Evolutionary conservation across 805 yeast species (phyloP).

Genomic region (Limtongia smithiae): DNA sequence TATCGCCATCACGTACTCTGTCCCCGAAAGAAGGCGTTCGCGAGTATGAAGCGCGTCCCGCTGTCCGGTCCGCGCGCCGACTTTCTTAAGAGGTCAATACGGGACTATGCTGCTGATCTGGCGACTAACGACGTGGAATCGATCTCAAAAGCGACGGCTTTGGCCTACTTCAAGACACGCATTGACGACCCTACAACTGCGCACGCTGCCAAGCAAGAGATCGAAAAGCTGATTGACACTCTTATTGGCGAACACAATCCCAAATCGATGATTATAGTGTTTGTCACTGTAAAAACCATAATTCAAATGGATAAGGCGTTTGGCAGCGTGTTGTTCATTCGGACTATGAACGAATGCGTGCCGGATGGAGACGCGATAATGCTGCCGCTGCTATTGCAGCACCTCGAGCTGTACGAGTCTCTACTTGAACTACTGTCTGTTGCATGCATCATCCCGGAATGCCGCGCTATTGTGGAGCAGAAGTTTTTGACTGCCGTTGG

Average conservation of each 20-base stretch:
- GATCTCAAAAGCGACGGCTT: too few species aligned
- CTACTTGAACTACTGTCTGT: conserved; percentile 37
- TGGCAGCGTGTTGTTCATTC: conserved; percentile 32
- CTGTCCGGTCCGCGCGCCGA: too few species aligned
- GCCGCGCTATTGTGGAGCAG: conserved; percentile 33
- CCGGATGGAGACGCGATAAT: conserved; percentile 19
- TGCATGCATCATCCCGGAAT: conserved; percentile 36
- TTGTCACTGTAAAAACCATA: conserved; percentile 32
- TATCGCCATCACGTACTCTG: too few species aligned
- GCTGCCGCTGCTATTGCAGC: conserved; percentile 19
- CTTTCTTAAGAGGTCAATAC: too few species aligned
- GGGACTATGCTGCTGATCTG: too few species aligned
- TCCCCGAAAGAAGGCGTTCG: too few species aligned
- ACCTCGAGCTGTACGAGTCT: conserved; percentile 27
- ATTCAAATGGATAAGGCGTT: conserved; percentile 33
- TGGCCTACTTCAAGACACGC: too few species aligned
- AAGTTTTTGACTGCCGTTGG: conserved; percentile 30
- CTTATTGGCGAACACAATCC: conserved; percentile 11
- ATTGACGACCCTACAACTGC: too few species aligned
- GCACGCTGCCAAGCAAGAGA: conserved; percentile 1
- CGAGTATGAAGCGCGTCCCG: too few species aligned
- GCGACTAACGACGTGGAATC: too few species aligned
- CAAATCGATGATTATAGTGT: conserved; percentile 29
- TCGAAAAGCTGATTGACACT: conserved; percentile 1
- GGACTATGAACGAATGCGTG: conserved; percentile 16